These are phyloP conservation scores for Beauveria sp. DNA, from an alignment of 2,329 filamentous ascomycete species.

Conservation along the genomic window DNA sequence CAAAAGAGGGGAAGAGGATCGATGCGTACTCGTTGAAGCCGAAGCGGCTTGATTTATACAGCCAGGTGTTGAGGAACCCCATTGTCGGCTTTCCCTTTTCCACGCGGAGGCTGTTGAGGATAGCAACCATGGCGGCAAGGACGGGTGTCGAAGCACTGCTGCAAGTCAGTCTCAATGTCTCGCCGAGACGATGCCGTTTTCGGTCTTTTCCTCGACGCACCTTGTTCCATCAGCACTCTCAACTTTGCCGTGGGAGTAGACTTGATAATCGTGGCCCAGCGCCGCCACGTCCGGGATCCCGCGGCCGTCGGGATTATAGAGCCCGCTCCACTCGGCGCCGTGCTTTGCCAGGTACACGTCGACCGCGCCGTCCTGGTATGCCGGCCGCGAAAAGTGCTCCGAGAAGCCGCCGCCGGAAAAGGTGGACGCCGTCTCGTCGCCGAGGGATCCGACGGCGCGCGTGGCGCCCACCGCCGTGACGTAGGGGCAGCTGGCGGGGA, in stretches of 20 bases:
- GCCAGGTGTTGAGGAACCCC: constrained; percentile 56
- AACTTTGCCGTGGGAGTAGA: constrained; percentile 23
- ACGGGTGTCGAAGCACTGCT: constrained; percentile 51
- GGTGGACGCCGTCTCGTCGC: constrained; percentile 44
- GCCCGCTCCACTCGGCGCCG: constrained; percentile 41
- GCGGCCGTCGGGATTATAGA: constrained; percentile 41
- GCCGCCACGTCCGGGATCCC: constrained; percentile 56
- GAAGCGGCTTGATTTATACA: constrained; percentile 34
- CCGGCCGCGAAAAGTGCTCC: constrained; percentile 35
- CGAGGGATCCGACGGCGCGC: constrained; percentile 18
- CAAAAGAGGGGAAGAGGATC: not conserved
- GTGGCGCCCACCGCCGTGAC: constrained; percentile 58
- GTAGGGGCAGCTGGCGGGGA: constrained; percentile 44
- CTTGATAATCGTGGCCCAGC: constrained; percentile 32
- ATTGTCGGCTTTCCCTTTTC: constrained; percentile 42
- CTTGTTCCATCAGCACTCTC: constrained; percentile 25
- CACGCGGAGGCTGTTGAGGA: constrained; percentile 57
- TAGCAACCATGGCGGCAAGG: constrained; percentile 53
- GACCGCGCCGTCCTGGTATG: constrained; percentile 38
- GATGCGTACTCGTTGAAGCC: constrained; percentile 29
- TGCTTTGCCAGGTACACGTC: constrained; percentile 34
- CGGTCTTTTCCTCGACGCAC: constrained; percentile 13
- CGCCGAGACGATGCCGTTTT: not conserved
- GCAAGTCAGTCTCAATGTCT: not conserved
- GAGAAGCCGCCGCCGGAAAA: constrained; percentile 48